These are phyloP conservation scores for Samsoniella hepiali DNA, from an alignment of 2,329 filamentous ascomycete species.

Conservation along the genomic window DNA sequence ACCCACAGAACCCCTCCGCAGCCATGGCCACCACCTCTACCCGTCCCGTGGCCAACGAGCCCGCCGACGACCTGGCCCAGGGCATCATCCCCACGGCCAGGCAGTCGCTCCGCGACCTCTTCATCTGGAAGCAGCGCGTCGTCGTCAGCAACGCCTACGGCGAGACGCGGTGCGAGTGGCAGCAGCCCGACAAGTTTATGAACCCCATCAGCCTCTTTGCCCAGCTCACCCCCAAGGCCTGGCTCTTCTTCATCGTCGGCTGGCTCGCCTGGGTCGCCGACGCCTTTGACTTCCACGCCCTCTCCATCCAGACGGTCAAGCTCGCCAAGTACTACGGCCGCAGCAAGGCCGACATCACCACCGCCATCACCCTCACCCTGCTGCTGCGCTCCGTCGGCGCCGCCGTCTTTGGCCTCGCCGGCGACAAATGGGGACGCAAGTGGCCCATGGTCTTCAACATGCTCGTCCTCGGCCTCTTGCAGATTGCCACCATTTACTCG, in stretches of 20 bases:
- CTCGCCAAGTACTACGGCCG: constrained; percentile 51
- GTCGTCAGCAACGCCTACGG: constrained; percentile 62
- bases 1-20: background rate
- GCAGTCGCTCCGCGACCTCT: constrained; percentile 62
- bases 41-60: constrained; percentile 35
- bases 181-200: constrained; percentile 59
- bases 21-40: background rate
- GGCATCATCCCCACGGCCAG: constrained; percentile 63
- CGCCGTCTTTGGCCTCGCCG: constrained; percentile 70
- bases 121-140: constrained; percentile 71
- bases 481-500: constrained; percentile 76
- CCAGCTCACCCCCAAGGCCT: constrained; percentile 62
- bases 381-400: constrained; percentile 73
- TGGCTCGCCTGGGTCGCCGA: constrained; percentile 76
- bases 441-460: constrained; percentile 83
- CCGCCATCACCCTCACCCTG: constrained; percentile 72
- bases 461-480: constrained; percentile 63
- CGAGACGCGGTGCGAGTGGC: constrained; percentile 66
- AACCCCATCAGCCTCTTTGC: constrained; percentile 69
- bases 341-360: constrained; percentile 64
- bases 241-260: constrained; percentile 73
- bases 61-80: constrained; percentile 64
- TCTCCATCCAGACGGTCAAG: constrained; percentile 75
- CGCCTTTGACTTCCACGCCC: constrained; percentile 79
- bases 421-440: constrained; percentile 77